A percentile compares a stretch with the other conserved stretches of the same genome.
These are phyloP conservation scores for Dothistroma pini DNA, from an alignment of 2,329 filamentous ascomycete species.

Conservation along the genomic window DNA sequence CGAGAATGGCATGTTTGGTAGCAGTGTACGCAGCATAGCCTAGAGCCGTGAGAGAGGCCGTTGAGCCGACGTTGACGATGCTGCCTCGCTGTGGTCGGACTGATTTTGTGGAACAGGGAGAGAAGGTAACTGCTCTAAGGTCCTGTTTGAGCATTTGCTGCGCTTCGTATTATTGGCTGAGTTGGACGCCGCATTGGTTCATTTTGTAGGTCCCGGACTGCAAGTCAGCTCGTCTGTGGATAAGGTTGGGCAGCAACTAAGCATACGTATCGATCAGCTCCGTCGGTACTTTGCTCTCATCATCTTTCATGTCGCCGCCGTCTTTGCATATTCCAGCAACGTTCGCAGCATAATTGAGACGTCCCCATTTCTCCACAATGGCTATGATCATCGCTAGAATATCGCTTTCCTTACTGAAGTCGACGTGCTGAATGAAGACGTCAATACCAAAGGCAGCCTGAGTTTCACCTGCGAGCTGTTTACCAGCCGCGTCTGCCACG, in stretches of 20 bases:
- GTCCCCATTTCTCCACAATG: slow-evolving; percentile 4
- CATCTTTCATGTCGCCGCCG: slow-evolving; percentile 7
- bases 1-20: slow-evolving; percentile 26
- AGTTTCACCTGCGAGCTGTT: slow-evolving; percentile 41
- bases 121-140: neutral
- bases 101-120: slow-evolving; percentile 52
- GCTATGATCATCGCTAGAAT: slow-evolving; percentile 5
- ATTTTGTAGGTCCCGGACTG: slow-evolving; percentile 34
- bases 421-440: neutral
- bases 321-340: slow-evolving; percentile 4
- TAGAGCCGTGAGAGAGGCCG: neutral
- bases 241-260: slow-evolving; percentile 2
- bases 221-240: slow-evolving; percentile 42
- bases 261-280: slow-evolving; percentile 36
- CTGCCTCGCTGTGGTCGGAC: slow-evolving; percentile 49
- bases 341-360: slow-evolving; percentile 8
- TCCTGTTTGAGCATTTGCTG: slow-evolving; percentile 7
- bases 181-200: slow-evolving; percentile 6
- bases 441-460: slow-evolving; percentile 4
- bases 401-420: slow-evolving; percentile 3
- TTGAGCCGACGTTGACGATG: slow-evolving; percentile 45
- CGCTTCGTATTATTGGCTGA: slow-evolving; percentile 7
- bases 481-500: slow-evolving; percentile 46
- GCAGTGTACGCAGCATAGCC: slow-evolving; percentile 23
- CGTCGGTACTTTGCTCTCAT: slow-evolving; percentile 1